Percentiles rank a stretch among this genome's conserved stretches.
Conservation (phyloP, 176 grass and related monocot genomes). For the Coix lacrymajobi region DNA sequence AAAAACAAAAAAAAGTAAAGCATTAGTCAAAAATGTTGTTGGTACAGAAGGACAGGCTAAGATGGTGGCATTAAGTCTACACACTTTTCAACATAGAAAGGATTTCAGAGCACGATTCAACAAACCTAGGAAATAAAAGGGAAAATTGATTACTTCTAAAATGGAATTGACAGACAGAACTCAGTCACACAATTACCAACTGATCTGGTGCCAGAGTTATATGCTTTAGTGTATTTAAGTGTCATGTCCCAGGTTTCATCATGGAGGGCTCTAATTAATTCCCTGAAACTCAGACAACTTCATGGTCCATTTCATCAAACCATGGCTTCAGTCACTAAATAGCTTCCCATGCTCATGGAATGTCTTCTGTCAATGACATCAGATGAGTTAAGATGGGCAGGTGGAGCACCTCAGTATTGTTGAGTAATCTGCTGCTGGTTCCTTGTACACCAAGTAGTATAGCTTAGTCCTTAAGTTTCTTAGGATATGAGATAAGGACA, state of each 20-base stretch:
- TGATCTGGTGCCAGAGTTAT: not conserved
- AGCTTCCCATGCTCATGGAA: not conserved
- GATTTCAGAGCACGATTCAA: not conserved
- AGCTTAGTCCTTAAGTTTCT: too few relatives aligned
- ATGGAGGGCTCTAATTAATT: not conserved
- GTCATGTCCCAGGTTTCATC: not conserved
- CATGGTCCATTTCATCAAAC: not conserved
- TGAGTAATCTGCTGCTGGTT: too few relatives aligned
- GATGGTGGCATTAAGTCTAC: too few relatives aligned
- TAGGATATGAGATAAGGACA: too few relatives aligned
- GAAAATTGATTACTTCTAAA: not conserved
- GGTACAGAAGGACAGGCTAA: not conserved
- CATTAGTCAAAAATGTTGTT: not conserved
- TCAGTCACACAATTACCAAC: not conserved
- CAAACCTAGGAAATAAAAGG: not conserved
- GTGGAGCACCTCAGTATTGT: conserved; percentile 5
- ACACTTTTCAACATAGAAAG: not conserved
- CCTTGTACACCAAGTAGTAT: too few relatives aligned
- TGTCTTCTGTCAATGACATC: conserved; percentile 8
- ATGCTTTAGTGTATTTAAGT: not conserved
- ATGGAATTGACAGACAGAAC: not conserved
- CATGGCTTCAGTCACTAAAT: not conserved
- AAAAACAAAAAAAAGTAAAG: too few relatives aligned
- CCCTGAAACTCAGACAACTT: not conserved
- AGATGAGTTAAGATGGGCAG: conserved; percentile 20